These are phyloP conservation scores for Lanzia echinophila DNA, from an alignment of 2,329 filamentous ascomycete genomes.

Conservation along the genomic window DNA sequence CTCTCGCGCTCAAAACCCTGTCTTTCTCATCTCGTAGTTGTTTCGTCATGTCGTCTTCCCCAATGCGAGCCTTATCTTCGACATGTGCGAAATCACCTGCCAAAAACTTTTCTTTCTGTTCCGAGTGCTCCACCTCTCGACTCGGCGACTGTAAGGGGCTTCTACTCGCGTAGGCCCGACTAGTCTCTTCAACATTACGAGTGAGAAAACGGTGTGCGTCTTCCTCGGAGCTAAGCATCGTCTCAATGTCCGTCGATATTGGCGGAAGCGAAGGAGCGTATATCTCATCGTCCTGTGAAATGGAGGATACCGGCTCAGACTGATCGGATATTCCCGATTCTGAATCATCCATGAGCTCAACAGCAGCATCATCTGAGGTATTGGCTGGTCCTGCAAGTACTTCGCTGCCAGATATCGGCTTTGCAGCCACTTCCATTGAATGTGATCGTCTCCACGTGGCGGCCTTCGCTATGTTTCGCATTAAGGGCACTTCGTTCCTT, in stretches of 20 bases:
- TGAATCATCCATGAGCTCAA: conserved; percentile 10
- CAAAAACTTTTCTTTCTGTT: conserved; percentile 37
- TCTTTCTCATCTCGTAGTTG: conserved; percentile 28
- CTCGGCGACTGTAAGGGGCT: background rate
- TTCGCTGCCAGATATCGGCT: background rate
- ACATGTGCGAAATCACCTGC: conserved; percentile 32
- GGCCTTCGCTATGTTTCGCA: conserved; percentile 26
- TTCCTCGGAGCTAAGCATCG: conserved; percentile 21
- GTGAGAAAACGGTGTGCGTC: conserved; percentile 27
- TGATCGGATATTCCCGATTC: conserved; percentile 15
- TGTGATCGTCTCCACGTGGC: conserved; percentile 15
- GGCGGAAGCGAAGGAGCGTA: conserved; percentile 17
- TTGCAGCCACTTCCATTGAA: conserved; percentile 8
- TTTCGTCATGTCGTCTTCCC: conserved; percentile 30
- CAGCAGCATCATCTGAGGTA: background rate
- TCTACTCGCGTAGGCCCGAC: conserved; percentile 4
- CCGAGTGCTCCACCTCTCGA: conserved; percentile 16
- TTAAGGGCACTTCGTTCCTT: conserved; percentile 36
- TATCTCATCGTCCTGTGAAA: conserved; percentile 9
- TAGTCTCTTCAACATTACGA: conserved; percentile 11
- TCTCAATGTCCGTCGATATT: conserved; percentile 3
- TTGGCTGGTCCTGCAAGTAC: background rate
- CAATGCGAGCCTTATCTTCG: conserved; percentile 37
- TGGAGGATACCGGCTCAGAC: background rate
- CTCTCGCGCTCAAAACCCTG: conserved; percentile 13